Evolutionary conservation across 768 basidiomycete genomes (phyloP), one percentile per base, ranked within the genome.

Genomic region (Austroboletus eburneus): DNA sequence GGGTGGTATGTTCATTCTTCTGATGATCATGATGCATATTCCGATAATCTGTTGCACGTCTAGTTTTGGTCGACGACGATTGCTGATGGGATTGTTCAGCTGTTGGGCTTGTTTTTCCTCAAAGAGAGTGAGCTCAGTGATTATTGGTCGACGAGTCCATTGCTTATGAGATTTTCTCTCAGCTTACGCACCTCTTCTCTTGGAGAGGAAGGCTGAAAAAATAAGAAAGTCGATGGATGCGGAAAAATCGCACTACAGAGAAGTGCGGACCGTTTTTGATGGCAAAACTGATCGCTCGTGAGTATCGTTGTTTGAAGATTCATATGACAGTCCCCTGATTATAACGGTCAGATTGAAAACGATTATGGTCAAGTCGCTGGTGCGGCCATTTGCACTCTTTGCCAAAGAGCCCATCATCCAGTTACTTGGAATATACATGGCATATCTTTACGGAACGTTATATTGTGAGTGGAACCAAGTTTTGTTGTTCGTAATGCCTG

Each of bases 1-100:
- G 83, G 84, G 83, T 85, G 24, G 79, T 78, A 61, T 34, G 78
- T 70, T 5, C 30, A 12, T 3, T 36, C 18, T 4, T 34, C 30
- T 32, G 2, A 0, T 16, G 3, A 6, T n/a, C n/a, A n/a, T n/a
- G n/a, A 10, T 0, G 36, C 14, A 12, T 17, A 30, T 18, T 7
- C 14, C 3, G 6, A 43, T 43, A 20, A 38, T 3, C 3, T 35
- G 3, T 23, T 36, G 16, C 10, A 3, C 29, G 13, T 38, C 33
- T 52, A 80, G 74, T 88, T 87, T 60, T 85, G 83, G 78, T 76
- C 82, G 0, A 81, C 81, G 4, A 77, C 71, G 25, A 81, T 85
- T 30, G 69, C 75, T 0, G 80, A 78, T 49, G 79, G 67, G 0
- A 50, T 60, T 23, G 61, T 88, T 27, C 84, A 87, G 56, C 39